Base-by-base conservation (phyloP, 2,329 filamentous ascomycete genomes). In the Cyphellophora attinorum region DNA sequence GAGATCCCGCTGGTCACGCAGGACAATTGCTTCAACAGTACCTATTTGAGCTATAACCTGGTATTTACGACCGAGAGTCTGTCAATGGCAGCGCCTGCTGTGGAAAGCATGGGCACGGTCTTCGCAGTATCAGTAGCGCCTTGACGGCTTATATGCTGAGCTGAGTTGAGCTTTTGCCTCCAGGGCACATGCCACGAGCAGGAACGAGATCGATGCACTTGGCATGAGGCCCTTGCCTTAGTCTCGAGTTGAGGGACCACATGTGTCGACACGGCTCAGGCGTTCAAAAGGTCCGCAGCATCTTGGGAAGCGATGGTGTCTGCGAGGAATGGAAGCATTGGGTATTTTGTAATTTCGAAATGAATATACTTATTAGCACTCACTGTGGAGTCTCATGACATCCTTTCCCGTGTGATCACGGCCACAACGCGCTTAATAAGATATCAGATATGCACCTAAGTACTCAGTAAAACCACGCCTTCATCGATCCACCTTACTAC, bases 21-120 rank as follows among this genome's bases (percentile, higher is more conserved):
- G 39, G 70, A 75, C 11, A 95, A 94, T 62, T 96, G 89, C 69
- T 86, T 81, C 68, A 96, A 96, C 65, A 84, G 79, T 40, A 77
- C 73, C 29, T 67, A 84, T 37, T 76, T 94, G 48, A 72, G 73
- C 44, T 88, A 91, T 65, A 72, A 82, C 35, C 70, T 79, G 45
- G 67, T 94, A 45, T 95, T 85, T 66, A 47, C 46, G 10, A 49
- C 46, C 11, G 28, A 17, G 4, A 30, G 27, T 16, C 25, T 42
- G 15, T 3, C 19, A 11, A 23, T 25, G 15, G 32, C 15, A n/a
- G 28, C 28, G 11, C 14, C 31, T n/a, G 11, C 28, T 11, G 18
- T 31, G 3, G 15, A 18, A 16, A 21, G 21, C n/a, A 15, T 5
- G 27, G 27, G 14, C 27, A 16, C 11, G n/a, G n/a, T 29, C 27